These are phyloP conservation scores for Lentinula edodes DNA, from an alignment of 768 basidiomycete genomes.

Conservation along the genomic window DNA sequence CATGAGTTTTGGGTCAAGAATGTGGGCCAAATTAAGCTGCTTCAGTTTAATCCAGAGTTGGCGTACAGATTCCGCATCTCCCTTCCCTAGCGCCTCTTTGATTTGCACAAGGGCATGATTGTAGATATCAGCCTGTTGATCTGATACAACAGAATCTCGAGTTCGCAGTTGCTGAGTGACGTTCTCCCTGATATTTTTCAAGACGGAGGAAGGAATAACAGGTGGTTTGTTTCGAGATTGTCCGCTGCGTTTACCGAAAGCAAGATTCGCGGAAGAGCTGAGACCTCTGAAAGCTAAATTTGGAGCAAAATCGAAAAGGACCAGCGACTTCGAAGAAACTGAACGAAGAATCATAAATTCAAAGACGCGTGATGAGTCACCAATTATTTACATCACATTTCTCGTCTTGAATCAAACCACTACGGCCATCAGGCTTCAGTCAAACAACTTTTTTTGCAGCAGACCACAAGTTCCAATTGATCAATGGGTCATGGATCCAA, in stretches of 20 bases:
- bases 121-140: slow-evolving; percentile 27
- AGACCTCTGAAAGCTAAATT: slow-evolving; percentile 19
- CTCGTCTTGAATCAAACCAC: background rate
- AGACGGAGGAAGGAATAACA: slow-evolving; percentile 1
- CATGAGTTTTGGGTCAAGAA: slow-evolving; percentile 39
- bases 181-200: slow-evolving; percentile 14
- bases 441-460: background rate
- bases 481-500: slow-evolving; percentile 3
- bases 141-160: slow-evolving; percentile 13
- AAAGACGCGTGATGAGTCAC: background rate
- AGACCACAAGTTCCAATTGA: background rate
- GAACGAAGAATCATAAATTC: slow-evolving; percentile 3
- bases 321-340: slow-evolving; percentile 1
- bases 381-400: no score
- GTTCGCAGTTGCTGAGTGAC: slow-evolving; percentile 6
- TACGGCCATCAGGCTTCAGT: background rate
- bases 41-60: slow-evolving; percentile 40
- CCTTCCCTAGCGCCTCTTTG: slow-evolving; percentile 27
- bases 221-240: background rate
- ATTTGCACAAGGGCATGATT: slow-evolving; percentile 32
- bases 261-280: background rate
- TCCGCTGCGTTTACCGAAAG: background rate
- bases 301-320: slow-evolving; percentile 38
- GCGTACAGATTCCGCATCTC: slow-evolving; percentile 24
- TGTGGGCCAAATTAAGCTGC: slow-evolving; percentile 34